These are phyloP conservation scores for Phytophthora ohioensis DNA, from an alignment of 352 stramenopile species.

Conservation along the genomic window DNA sequence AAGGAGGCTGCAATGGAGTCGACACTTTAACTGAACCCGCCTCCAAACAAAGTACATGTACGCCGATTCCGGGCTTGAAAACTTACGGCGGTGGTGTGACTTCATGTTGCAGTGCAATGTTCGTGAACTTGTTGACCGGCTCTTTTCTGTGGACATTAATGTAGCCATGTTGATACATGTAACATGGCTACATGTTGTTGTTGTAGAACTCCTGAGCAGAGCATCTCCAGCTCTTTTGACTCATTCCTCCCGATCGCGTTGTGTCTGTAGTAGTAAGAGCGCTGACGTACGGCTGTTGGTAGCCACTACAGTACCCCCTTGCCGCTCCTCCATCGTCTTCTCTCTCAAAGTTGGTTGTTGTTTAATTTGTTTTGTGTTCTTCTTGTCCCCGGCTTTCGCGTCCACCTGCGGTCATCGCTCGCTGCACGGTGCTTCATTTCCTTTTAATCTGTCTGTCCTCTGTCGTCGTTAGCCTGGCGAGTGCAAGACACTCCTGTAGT, in stretches of 20 bases:
- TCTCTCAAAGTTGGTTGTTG: conserved; percentile 41
- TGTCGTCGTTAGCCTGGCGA: conserved; percentile 23
- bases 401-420: conserved; percentile 21
- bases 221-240: too few relatives aligned
- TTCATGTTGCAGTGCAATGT: too few relatives aligned
- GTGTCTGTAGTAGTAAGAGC: too few relatives aligned
- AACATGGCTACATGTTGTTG: too few relatives aligned
- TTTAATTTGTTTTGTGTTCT: conserved; percentile 46
- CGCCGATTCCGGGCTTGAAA: too few relatives aligned
- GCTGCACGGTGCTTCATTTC: conserved; percentile 37
- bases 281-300: neutral
- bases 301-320: neutral
- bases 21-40: neutral
- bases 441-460: conserved; percentile 23
- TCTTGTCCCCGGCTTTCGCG: conserved; percentile 26
- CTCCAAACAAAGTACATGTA: too few relatives aligned
- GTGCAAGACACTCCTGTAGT: conserved; percentile 26
- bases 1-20: neutral
- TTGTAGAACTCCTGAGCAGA: too few relatives aligned
- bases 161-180: too few relatives aligned
- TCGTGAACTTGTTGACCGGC: too few relatives aligned
- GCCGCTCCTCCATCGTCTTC: conserved; percentile 22
- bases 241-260: too few relatives aligned
- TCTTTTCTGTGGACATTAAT: too few relatives aligned
- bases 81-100: too few relatives aligned